These are phyloP conservation scores for Tetramitus jugosus DNA, from an alignment of 208 protist genomes.

Conservation along the genomic window DNA sequence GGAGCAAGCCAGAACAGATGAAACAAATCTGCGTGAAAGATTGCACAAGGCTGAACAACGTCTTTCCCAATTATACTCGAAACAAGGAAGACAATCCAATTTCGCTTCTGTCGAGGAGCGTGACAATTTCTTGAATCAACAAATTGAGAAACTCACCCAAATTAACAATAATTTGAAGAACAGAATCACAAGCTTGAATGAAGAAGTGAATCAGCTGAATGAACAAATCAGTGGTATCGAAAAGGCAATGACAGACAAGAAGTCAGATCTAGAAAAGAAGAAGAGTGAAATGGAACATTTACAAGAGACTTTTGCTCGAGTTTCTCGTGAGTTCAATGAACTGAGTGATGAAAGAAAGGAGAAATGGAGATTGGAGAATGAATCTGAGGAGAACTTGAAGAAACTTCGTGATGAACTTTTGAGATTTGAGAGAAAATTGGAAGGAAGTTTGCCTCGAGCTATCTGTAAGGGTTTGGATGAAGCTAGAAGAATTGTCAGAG, in stretches of 20 bases:
- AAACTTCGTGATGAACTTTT: slow-evolving; percentile 28
- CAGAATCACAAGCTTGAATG: slow-evolving; percentile 27
- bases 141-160: slow-evolving; percentile 59
- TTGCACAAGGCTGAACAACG: slow-evolving; percentile 45
- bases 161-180: slow-evolving; percentile 38
- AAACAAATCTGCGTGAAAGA: slow-evolving; percentile 18
- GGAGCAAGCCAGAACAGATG: slow-evolving; percentile 37
- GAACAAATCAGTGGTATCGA: slow-evolving; percentile 4
- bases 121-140: slow-evolving; percentile 68
- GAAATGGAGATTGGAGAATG: slow-evolving; percentile 23
- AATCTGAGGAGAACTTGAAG: slow-evolving; percentile 37
- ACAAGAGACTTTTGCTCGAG: neutral
- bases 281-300: neutral
- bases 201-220: neutral
- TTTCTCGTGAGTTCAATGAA: no score
- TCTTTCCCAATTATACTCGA: slow-evolving; percentile 67
- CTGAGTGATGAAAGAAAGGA: slow-evolving; percentile 2
- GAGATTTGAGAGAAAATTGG: slow-evolving; percentile 26
- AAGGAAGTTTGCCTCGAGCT: slow-evolving; percentile 5
- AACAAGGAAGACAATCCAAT: slow-evolving; percentile 67
- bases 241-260: neutral
- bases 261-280: neutral
- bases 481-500: slow-evolving; percentile 28
- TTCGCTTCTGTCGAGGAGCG: slow-evolving; percentile 76
- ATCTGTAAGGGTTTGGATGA: slow-evolving; percentile 29